Evolutionary conservation across 2,329 filamentous ascomycete species (phyloP), one percentile per base, ranked within the genome.

Genomic region (Epichloe hybrida): DNA sequence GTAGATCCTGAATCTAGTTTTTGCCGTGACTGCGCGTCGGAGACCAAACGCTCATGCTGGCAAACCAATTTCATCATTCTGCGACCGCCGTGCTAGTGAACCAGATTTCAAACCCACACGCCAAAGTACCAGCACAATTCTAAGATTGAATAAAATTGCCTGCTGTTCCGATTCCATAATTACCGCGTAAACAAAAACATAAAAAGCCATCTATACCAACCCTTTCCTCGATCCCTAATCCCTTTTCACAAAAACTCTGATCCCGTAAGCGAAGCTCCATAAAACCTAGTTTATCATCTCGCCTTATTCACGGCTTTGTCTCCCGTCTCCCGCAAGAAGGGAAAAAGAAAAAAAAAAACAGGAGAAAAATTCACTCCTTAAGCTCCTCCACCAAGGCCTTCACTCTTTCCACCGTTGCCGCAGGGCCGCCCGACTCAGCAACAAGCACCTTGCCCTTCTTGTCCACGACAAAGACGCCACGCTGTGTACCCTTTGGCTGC

Each of bases 381-480:
- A 66, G 60, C 49, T 69, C 68, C 51, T 75, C 73, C 31, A 90
- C 80, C 41, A 95, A 68, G 62, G 80, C 79, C 72, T 83, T 81
- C 21, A 93, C 88, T 23, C 81, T 81, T 15, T 86, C 80, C 31
- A 91, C 76, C 5, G 91, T 96, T 9, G 77, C 82, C 53, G 80
- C 81, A 8, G 91, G 90, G 35, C 85, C 80, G 53, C 89, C 91
- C 1, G 83, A 67, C 69, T 91, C 78, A 37, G 81, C 77, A 20
- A 86, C 78, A 38, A 94, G 74, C 21, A 95, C 80, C 66, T 90
- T 89, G 52, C 89, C 90, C 23, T 75, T 65, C 73, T 93, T 94
- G 66, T 86, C 77, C 50, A 97, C 75, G 48, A 88, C 86, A 59
- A 96, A 94, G 39, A 97, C 88, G 57, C 91, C 93, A 55, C 93